Evolutionary conservation across 129 eudicot species (phyloP).

Genomic region (Pittosporum tobira): DNA sequence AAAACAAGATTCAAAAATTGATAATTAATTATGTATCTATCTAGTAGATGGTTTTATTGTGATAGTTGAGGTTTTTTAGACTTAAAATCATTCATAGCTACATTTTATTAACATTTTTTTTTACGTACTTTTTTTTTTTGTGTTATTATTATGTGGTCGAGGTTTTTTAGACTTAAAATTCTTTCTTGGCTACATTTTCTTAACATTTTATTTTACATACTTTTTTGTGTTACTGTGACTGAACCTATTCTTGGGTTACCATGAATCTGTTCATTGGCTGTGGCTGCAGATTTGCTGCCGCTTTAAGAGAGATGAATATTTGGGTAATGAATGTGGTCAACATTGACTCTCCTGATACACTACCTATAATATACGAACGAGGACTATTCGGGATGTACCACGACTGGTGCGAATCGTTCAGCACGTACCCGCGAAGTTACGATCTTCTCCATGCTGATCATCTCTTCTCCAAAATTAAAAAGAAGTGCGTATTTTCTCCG

Average conservation of each 20-base stretch:
- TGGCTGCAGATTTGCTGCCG: constrained; percentile 33
- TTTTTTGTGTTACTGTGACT: neutral
- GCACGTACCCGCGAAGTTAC: constrained; percentile 30
- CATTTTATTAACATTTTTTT: no score
- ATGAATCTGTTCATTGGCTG: neutral
- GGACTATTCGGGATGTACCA: constrained; percentile 34
- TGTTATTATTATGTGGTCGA: neutral
- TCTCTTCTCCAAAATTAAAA: constrained; percentile 27
- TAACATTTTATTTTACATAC: neutral
- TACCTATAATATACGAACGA: constrained; percentile 31
- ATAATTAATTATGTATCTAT: no score
- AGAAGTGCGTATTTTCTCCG: constrained; percentile 12
- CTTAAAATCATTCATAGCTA: no score
- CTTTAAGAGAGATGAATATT: constrained; percentile 22
- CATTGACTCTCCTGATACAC: constrained; percentile 27
- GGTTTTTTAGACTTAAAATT: neutral
- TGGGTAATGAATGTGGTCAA: constrained; percentile 41
- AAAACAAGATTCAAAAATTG: no score
- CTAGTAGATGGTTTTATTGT: no score
- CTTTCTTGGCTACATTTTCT: neutral
- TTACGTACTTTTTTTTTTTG: neutral
- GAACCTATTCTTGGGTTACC: neutral
- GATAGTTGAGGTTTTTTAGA: no score
- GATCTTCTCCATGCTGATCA: constrained; percentile 37
- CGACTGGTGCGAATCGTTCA: constrained; percentile 37